These are phyloP conservation scores for Naganishia onofrii DNA, from an alignment of 768 basidiomycete species.

Conservation along the genomic window DNA sequence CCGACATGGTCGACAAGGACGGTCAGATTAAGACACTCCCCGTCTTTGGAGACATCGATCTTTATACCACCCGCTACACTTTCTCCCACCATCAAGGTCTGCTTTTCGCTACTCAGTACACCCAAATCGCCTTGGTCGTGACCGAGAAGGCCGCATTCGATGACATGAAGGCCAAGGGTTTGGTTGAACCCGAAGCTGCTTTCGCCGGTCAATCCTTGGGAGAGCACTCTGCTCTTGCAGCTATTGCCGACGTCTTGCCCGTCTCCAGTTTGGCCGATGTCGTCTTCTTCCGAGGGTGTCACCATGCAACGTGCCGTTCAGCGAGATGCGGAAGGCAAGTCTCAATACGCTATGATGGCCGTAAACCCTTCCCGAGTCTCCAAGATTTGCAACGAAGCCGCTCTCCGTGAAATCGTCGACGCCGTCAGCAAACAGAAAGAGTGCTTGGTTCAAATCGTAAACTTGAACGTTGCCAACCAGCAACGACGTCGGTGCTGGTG, in stretches of 20 bases:
- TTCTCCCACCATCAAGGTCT: constrained; percentile 94
- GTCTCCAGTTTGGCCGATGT: constrained; percentile 94
- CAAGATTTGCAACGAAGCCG: constrained; percentile 87
- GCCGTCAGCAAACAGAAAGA: constrained; percentile 72
- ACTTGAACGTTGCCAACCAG: constrained; percentile 82
- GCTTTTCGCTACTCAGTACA: constrained; percentile 96
- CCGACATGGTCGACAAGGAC: constrained; percentile 94
- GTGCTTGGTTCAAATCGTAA: constrained; percentile 93
- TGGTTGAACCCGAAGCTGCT: constrained; percentile 84
- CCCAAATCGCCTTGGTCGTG: constrained; percentile 95
- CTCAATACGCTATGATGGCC: constrained; percentile 99
- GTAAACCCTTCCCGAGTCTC: constrained; percentile 95
- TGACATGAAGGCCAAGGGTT: constrained; percentile 94
- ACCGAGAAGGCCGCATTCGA: constrained; percentile 98
- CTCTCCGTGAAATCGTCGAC: constrained; percentile 95
- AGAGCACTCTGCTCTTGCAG: constrained; percentile 96
- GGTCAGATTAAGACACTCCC: constrained; percentile 94
- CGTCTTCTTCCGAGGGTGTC: constrained; percentile 98
- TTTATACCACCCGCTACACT: constrained; percentile 93
- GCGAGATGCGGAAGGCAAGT: constrained; percentile 85
- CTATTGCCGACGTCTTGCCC: constrained; percentile 92
- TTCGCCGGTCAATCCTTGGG: constrained; percentile 98
- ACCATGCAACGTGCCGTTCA: constrained; percentile 99
- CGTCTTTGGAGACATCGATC: constrained; percentile 90
- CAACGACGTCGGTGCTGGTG: constrained; percentile 99